Percentiles rank a stretch among this genome's conserved stretches.
phyloP scores from a whole-genome alignment of 768 basidiomycete genomes.

The Tricholoma saponaceum region DNA sequence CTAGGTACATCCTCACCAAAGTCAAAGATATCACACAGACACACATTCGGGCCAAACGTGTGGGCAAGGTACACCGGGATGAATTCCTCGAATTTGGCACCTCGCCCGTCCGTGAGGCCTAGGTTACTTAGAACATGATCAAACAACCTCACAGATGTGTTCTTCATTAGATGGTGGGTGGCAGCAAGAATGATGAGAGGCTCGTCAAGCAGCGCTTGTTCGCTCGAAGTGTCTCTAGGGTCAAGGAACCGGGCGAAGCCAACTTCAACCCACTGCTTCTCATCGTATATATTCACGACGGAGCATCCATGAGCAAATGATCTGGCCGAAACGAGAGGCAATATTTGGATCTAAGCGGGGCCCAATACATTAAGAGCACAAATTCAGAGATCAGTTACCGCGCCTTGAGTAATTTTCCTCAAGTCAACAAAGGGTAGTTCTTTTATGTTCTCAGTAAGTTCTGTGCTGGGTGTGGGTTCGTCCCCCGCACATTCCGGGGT shows the following conservation, averaged over 20 bases:
- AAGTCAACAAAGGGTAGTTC: background rate
- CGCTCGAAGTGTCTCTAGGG: background rate
- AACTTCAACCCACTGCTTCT: background rate
- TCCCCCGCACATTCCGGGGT: background rate
- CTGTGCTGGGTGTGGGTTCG: background rate
- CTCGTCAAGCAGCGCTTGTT: background rate
- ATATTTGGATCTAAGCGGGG: background rate
- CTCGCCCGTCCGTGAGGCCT: background rate
- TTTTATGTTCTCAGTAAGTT: background rate
- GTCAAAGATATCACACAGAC: background rate
- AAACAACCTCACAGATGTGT: background rate
- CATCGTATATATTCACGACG: background rate
- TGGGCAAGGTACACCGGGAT: background rate
- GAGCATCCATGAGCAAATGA: background rate
- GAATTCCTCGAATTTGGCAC: background rate
- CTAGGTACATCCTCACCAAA: background rate
- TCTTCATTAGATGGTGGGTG: background rate
- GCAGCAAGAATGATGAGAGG: background rate
- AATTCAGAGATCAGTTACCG: conserved; percentile 1
- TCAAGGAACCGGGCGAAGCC: background rate
- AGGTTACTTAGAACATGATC: background rate
- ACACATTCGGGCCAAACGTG: background rate
- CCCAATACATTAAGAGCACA: background rate
- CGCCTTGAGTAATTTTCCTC: background rate
- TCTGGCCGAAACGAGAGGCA: background rate